phyloP scores from a whole-genome alignment of 768 basidiomycete genomes.

The Gymnopilus junonius region DNA sequence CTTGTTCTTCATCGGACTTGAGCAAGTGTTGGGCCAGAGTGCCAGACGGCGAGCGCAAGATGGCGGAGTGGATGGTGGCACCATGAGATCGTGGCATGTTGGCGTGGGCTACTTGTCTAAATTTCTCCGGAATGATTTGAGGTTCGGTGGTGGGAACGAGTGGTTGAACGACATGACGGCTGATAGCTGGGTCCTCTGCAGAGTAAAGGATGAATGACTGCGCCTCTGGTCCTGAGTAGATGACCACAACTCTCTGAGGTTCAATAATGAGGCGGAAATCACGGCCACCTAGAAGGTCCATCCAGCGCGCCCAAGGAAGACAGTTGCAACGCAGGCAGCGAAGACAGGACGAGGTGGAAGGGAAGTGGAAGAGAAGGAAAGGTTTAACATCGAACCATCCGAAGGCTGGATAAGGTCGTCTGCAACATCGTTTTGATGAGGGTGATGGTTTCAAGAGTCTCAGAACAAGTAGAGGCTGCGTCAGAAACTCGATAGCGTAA shows the following conservation, averaged over 20 bases:
- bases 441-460: slow-evolving; percentile 22
- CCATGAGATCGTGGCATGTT: slow-evolving; percentile 12
- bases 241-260: slow-evolving; percentile 28
- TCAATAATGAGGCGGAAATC: slow-evolving; percentile 38
- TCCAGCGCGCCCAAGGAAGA: slow-evolving; percentile 40
- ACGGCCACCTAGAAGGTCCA: slow-evolving; percentile 34
- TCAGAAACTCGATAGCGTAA: slow-evolving; percentile 39
- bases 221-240: slow-evolving; percentile 26
- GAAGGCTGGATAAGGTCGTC: slow-evolving; percentile 27
- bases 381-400: slow-evolving; percentile 21
- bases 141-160: background rate
- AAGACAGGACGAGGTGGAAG: slow-evolving; percentile 37
- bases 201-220: no score
- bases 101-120: slow-evolving; percentile 21
- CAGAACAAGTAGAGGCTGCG: slow-evolving; percentile 33
- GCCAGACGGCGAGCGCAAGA: slow-evolving; percentile 20
- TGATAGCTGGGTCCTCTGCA: no score
- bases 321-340: slow-evolving; percentile 35
- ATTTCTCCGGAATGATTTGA: slow-evolving; percentile 31
- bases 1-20: slow-evolving; percentile 31
- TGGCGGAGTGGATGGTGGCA: slow-evolving; percentile 19
- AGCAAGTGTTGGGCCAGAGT: slow-evolving; percentile 38
- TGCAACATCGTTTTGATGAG: slow-evolving; percentile 33
- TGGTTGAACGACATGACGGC: no score
- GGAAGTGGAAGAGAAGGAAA: slow-evolving; percentile 28